Evolutionary conservation across 208 protist genomes (phyloP).

Genomic region (Leishmania major): DNA sequence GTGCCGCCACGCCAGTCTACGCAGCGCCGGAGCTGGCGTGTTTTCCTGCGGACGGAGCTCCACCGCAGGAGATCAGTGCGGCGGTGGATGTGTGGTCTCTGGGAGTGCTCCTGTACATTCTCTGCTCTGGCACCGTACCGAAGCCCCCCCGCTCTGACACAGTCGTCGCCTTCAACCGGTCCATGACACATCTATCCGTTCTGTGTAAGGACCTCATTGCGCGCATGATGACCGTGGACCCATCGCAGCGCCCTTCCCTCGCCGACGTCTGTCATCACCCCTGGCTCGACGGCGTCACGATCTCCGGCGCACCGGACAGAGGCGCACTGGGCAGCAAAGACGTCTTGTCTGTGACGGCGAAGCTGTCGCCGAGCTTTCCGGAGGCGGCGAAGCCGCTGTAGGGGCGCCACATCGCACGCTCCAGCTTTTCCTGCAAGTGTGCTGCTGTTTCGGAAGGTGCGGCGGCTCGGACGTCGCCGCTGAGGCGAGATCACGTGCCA

Average conservation of each 20-base stretch:
- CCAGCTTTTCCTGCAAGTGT: neutral
- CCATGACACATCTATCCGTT: slow-evolving; percentile 38
- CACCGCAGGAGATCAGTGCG: slow-evolving; percentile 16
- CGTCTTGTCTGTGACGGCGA: slow-evolving; percentile 28
- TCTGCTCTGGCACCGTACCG: slow-evolving; percentile 71
- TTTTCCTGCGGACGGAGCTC: neutral
- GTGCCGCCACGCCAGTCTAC: slow-evolving; percentile 60
- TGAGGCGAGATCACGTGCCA: neutral
- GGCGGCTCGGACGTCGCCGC: neutral
- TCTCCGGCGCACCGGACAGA: slow-evolving; percentile 15
- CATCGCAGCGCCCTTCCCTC: slow-evolving; percentile 35
- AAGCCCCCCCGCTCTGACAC: slow-evolving; percentile 22
- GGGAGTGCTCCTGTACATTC: slow-evolving; percentile 73
- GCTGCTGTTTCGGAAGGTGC: neutral
- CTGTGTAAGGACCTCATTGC: slow-evolving; percentile 49
- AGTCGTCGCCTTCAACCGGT: slow-evolving; percentile 29
- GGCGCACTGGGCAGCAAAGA: slow-evolving; percentile 24
- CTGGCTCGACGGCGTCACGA: slow-evolving; percentile 40
- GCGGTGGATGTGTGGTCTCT: slow-evolving; percentile 76
- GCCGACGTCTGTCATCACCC: slow-evolving; percentile 41
- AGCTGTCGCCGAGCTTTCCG: slow-evolving; percentile 30
- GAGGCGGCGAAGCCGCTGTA: neutral
- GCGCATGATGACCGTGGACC: slow-evolving; percentile 44
- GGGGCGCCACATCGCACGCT: too few species aligned
- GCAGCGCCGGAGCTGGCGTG: slow-evolving; percentile 62